A percentile compares a stretch with the other conserved stretches of the same genome.
phyloP scores from a whole-genome alignment of 2,329 filamentous ascomycete species.

The Aspergillus tanneri region DNA sequence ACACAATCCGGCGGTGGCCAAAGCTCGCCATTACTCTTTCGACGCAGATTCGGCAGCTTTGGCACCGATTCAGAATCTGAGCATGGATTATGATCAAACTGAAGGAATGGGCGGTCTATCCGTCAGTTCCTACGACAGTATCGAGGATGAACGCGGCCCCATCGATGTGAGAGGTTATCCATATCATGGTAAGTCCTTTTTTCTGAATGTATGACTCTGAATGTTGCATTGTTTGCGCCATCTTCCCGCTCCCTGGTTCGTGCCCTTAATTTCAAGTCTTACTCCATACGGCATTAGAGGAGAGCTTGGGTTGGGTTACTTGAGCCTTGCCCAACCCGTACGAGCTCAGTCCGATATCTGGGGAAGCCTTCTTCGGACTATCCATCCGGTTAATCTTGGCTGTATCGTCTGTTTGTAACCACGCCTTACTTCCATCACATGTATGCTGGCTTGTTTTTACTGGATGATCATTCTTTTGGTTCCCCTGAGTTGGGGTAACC shows the following conservation, averaged over 20 bases:
- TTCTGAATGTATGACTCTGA: constrained; percentile 21
- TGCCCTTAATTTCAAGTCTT: constrained; percentile 19
- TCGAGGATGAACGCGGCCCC: constrained; percentile 41
- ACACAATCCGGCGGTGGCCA: constrained; percentile 32
- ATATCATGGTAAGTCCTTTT: constrained; percentile 40
- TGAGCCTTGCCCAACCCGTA: no score
- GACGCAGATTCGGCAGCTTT: constrained; percentile 36
- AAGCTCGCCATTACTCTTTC: constrained; percentile 40
- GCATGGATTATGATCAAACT: constrained; percentile 43
- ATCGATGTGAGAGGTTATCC: constrained; percentile 41
- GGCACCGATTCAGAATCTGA: constrained; percentile 32
- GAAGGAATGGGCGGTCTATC: constrained; percentile 43
- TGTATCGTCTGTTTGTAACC: no score
- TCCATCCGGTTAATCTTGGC: no score
- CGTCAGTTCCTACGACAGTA: constrained; percentile 44
- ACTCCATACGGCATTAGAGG: constrained; percentile 11
- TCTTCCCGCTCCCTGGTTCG: constrained; percentile 30
- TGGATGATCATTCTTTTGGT: neutral
- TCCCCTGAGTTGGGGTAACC: neutral
- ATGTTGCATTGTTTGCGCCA: constrained; percentile 37
- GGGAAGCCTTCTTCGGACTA: no score
- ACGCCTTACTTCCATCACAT: no score
- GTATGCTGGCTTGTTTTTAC: neutral
- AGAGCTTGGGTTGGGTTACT: constrained; percentile 12
- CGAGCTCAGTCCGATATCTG: no score